Conservation (phyloP, 495 filamentous ascomycete genomes). For the Hypomontagnella monticulosa region DNA sequence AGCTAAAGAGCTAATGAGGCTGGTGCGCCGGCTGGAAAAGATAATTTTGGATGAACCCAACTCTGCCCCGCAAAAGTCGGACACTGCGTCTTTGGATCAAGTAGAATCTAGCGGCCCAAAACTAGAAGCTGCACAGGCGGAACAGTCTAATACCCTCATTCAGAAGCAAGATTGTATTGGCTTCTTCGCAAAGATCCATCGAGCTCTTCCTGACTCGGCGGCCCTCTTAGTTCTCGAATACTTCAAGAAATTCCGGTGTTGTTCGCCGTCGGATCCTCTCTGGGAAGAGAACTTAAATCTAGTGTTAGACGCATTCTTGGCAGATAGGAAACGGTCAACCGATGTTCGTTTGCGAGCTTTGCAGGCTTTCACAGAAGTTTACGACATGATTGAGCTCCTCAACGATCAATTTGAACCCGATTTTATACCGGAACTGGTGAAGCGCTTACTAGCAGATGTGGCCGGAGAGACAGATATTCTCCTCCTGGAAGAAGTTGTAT, state of each 20-base stretch:
- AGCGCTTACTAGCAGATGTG: constrained; percentile 59
- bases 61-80: constrained; percentile 59
- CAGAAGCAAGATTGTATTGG: constrained; percentile 71
- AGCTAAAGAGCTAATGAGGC: constrained; percentile 46
- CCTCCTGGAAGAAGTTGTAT: constrained; percentile 61
- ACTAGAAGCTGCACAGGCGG: constrained; percentile 20
- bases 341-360: constrained; percentile 74
- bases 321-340: constrained; percentile 67
- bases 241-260: constrained; percentile 68
- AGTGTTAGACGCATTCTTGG: constrained; percentile 73
- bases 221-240: constrained; percentile 67
- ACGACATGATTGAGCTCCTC: constrained; percentile 66
- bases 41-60: constrained; percentile 46
- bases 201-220: constrained; percentile 66
- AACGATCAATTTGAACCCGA: constrained; percentile 60
- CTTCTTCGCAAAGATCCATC: constrained; percentile 72
- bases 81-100: constrained; percentile 27
- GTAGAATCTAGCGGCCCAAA: constrained; percentile 10
- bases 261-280: constrained; percentile 72
- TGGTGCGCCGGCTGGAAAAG: constrained; percentile 56
- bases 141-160: constrained; percentile 54
- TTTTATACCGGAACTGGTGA: constrained; percentile 53
- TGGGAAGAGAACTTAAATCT: constrained; percentile 73
- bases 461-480: constrained; percentile 63
- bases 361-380: constrained; percentile 73